These are phyloP conservation scores for Xylaria multiplex DNA, from an alignment of 2,329 filamentous ascomycete genomes.

Conservation along the genomic window DNA sequence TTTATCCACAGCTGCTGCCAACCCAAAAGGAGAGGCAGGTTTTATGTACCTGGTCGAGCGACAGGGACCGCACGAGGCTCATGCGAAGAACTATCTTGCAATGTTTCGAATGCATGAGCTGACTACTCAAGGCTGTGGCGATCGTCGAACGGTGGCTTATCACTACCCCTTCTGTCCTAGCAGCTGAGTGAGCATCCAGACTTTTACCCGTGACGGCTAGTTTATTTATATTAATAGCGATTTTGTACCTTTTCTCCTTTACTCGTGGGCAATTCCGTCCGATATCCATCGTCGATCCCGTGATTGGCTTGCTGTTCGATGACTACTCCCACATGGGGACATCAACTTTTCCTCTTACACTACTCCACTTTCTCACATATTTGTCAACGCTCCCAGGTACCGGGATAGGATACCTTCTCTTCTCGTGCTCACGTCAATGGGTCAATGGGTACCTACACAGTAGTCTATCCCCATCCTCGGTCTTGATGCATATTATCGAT, in stretches of 20 bases:
- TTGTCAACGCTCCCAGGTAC: slow-evolving; percentile 27
- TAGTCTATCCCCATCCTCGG: not conserved
- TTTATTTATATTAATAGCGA: slow-evolving; percentile 24
- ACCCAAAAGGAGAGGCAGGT: not conserved
- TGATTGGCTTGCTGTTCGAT: slow-evolving; percentile 28
- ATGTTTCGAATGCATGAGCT: slow-evolving; percentile 30
- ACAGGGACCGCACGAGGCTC: slow-evolving; percentile 33
- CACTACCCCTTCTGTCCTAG: slow-evolving; percentile 26
- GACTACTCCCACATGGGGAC: slow-evolving; percentile 20
- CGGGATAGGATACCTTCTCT: not conserved
- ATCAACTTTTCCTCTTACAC: slow-evolving; percentile 18
- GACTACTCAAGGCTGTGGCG: slow-evolving; percentile 30
- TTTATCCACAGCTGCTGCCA: too few species aligned
- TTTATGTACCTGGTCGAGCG: not conserved
- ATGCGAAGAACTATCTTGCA: slow-evolving; percentile 27
- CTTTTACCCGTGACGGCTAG: slow-evolving; percentile 19
- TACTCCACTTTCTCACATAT: slow-evolving; percentile 31
- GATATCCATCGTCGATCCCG: not conserved
- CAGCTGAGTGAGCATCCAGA: slow-evolving; percentile 19
- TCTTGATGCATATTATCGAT: not conserved
- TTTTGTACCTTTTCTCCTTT: slow-evolving; percentile 3
- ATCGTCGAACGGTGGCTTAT: slow-evolving; percentile 15
- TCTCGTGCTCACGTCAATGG: slow-evolving; percentile 3
- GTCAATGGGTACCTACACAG: not conserved
- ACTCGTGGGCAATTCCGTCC: slow-evolving; percentile 7